phyloP scores from a whole-genome alignment of 2,329 filamentous ascomycete genomes.

The Botrytis medusae region DNA sequence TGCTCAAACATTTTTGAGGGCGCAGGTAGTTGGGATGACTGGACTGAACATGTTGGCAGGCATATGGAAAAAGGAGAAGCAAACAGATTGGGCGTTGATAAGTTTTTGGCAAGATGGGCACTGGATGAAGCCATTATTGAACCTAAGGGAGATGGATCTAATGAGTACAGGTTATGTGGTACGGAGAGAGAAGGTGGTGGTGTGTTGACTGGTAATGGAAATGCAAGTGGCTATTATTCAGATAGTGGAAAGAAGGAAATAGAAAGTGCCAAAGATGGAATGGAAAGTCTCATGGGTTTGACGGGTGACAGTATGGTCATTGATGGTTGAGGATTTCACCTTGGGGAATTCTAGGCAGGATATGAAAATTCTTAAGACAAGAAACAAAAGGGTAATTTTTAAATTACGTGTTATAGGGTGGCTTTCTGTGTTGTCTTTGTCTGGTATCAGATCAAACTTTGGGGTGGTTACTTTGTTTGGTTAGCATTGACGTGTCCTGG shows the following conservation, averaged over 20 bases:
- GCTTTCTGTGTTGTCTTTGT: constrained; percentile 4
- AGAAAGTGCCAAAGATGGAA: constrained; percentile 9
- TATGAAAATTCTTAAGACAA: background rate
- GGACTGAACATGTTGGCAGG: constrained; percentile 87
- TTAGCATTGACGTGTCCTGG: constrained; percentile 9
- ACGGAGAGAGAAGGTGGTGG: constrained; percentile 40
- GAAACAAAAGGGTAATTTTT: constrained; percentile 2
- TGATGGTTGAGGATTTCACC: constrained; percentile 13
- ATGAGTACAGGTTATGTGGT: constrained; percentile 55
- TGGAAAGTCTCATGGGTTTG: constrained; percentile 19
- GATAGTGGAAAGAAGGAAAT: constrained; percentile 32
- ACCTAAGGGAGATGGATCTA: constrained; percentile 49
- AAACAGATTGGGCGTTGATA: constrained; percentile 56
- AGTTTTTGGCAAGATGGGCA: constrained; percentile 60
- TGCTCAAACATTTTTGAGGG: constrained; percentile 73
- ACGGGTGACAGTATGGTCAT: constrained; percentile 20
- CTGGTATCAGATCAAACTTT: constrained; percentile 10
- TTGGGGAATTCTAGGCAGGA: background rate
- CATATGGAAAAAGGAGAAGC: constrained; percentile 79
- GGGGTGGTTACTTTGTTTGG: constrained; percentile 5
- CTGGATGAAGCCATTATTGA: constrained; percentile 64
- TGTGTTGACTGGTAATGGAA: constrained; percentile 26
- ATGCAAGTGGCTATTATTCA: constrained; percentile 37
- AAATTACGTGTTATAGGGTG: constrained; percentile 11
- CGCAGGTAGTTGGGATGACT: constrained; percentile 76